Base-by-base conservation (phyloP, 345 rosid species). In the Zanthoxylum bungeanum region DNA sequence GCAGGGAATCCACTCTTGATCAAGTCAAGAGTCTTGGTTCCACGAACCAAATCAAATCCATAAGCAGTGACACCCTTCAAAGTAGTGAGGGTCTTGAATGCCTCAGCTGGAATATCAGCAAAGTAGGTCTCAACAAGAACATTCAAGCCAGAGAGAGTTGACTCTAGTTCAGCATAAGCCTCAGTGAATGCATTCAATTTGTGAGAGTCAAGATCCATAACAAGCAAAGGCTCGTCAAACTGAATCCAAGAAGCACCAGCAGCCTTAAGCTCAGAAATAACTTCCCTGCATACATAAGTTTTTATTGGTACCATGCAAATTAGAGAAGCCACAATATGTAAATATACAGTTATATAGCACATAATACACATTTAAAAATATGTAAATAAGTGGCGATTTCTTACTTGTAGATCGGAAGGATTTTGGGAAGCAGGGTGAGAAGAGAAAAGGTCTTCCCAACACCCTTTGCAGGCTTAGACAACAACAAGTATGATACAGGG, bases 221-320 rank as follows among this genome's bases (percentile, higher is more conserved):
- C 95, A 66, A 90, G 91, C 63, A 91, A 82, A 51, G 98, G 95
- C 83, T 94, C 98, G 77, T 94, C 98, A 64, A 94, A 81, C 83
- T 94, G 98, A 80, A 94, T 94, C 91, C 93, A 87, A 55, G 92
- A 77, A 50, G 98, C 98, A 81, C 98, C 97, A 79, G 98, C 98
- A 47, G 82, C 98, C 80, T 94, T 94, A 61, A 94, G 97, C 83
- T 94, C 98, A 24, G 79, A 69, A 46, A 94, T 75, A 62, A 92
- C 97, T 78, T 94, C 97, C 93, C 98, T 93, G 83, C 42, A 66
- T n/a, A n/a, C n/a, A n/a, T 3, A 72, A 51, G 69, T 37, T 64
- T 66, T 68, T 51, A 72, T 59, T 56, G 65, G 68, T 17, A 21
- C 10, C 65, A 68, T 31, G 55, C 40, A 79, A 51, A 78, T 83